These are phyloP conservation scores for Aspergillus novoparasiticus DNA, from an alignment of 2,329 filamentous ascomycete species.

Conservation along the genomic window DNA sequence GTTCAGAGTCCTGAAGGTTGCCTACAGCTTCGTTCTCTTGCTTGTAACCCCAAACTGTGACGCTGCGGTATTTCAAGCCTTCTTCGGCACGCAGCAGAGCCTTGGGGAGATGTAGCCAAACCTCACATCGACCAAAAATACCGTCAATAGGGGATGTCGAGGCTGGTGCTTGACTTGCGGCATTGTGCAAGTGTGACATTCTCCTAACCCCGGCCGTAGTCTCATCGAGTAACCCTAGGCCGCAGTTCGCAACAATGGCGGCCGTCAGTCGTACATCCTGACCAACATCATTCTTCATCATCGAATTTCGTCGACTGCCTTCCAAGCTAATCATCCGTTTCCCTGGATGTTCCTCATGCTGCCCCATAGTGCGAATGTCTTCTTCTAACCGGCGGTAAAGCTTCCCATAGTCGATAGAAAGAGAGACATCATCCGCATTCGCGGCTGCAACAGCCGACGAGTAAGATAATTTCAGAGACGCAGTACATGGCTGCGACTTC, in stretches of 20 bases:
- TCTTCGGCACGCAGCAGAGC: conserved; percentile 47
- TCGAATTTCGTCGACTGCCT: conserved; percentile 32
- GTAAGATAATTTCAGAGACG: conserved; percentile 47
- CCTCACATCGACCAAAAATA: conserved; percentile 39
- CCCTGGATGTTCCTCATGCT: conserved; percentile 23
- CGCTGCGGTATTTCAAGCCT: conserved; percentile 42
- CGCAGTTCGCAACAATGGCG: conserved; percentile 38
- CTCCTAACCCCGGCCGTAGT: conserved; percentile 38
- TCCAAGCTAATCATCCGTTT: conserved; percentile 32
- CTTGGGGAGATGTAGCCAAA: conserved; percentile 47
- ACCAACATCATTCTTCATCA: conserved; percentile 29
- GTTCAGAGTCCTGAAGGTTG: conserved; percentile 26
- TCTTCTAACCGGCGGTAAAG: conserved; percentile 46
- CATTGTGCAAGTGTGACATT: conserved; percentile 34
- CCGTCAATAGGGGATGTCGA: conserved; percentile 27
- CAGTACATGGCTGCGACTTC: conserved; percentile 49
- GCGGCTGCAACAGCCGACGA: conserved; percentile 45
- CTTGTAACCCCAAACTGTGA: conserved; percentile 37
- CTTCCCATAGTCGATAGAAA: conserved; percentile 52
- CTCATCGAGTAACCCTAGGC: conserved; percentile 38
- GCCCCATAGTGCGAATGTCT: conserved; percentile 34
- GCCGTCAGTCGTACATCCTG: conserved; percentile 41
- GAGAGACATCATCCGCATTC: conserved; percentile 46
- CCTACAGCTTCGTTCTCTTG: conserved; percentile 23
- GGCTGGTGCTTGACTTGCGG: conserved; percentile 11